A percentile compares a stretch with the other conserved stretches of the same genome.
phyloP scores from a whole-genome alignment of 192 early-diverging fungal genomes.

The Coemansia sp. region DNA sequence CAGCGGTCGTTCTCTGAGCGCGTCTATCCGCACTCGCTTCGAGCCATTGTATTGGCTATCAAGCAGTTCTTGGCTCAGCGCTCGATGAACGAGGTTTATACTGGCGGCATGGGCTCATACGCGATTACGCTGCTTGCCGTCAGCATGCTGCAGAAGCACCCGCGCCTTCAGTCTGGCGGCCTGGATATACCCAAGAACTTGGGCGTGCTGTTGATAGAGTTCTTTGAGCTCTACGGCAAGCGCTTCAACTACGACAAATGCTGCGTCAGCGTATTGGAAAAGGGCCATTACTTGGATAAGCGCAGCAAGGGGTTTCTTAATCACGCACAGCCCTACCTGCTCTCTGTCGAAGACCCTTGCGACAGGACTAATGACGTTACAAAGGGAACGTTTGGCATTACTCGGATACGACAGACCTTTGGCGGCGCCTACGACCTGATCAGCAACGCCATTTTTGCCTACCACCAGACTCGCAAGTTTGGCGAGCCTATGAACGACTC shows the following conservation, averaged over 20 bases:
- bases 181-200: constrained; percentile 75
- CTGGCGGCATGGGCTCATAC: constrained; percentile 89
- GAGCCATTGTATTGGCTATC: constrained; percentile 75
- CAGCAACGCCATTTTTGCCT: constrained; percentile 52
- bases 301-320: constrained; percentile 26
- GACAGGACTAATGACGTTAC: constrained; percentile 63
- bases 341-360: constrained; percentile 62
- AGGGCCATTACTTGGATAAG: constrained; percentile 62
- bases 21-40: constrained; percentile 61
- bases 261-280: constrained; percentile 65
- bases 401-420: constrained; percentile 53
- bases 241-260: constrained; percentile 72
- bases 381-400: constrained; percentile 54
- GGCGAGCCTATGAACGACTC: constrained; percentile 53
- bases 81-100: constrained; percentile 83
- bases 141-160: constrained; percentile 89
- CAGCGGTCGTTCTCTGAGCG: constrained; percentile 63
- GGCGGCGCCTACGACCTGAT: constrained; percentile 55
- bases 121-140: constrained; percentile 76
- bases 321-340: constrained; percentile 43
- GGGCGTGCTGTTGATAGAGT: constrained; percentile 88
- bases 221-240: constrained; percentile 90
- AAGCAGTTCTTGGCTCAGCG: constrained; percentile 85
- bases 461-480: constrained; percentile 55
- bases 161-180: constrained; percentile 65